Evolutionary conservation across 2,329 filamentous ascomycete species (phyloP), one percentile per base, ranked within the genome.

Genomic region (Sclerotinia minor): DNA sequence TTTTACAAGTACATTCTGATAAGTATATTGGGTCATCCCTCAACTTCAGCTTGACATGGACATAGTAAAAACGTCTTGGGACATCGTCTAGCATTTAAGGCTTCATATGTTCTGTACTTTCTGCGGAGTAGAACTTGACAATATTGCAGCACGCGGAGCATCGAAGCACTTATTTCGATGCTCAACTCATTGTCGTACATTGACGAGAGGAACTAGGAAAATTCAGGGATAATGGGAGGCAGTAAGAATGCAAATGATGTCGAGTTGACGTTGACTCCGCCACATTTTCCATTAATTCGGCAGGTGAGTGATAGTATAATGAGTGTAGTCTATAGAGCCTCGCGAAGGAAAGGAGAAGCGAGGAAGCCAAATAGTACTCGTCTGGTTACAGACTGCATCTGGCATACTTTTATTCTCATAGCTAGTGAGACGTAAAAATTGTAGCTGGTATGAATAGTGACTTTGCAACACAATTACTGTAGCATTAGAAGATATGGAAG

Each of bases 11-110:
- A 38, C 19, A 17, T 29, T 53, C n/a, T 32, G 45, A 60, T n/a
- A 15, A 15, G 45, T 47, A 67, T 50, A 63, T 47, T 67, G n/a
- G 24, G 49, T 41, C 4, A 67, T 67, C 26, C 65, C 57, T 64
- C 19, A 63, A 47, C 50, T 50, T 11, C 58, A 38, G 47, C 58
- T 55, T 21, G 24, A 55, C 9, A 58, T 41, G 26, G 49, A 64
- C 26, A 50, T 63, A 11, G 64, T 64, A 58, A 64, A 55, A n/a
- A n/a, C n/a, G n/a, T n/a, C n/a, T 50, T 32, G 7, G 64, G 44
- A 29, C 9, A 67, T 35, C 35, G 26, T 15, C 17, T 49, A 47
- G 26, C 15, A 9, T 54, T 67, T 15, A 54, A 67, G 49, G 45
- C 49, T 38, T 38, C 49, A n/a, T 49, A 63, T 54, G 38, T 55